These are phyloP conservation scores for Turritis glabra DNA, from an alignment of 345 rosid genomes.

Conservation along the genomic window DNA sequence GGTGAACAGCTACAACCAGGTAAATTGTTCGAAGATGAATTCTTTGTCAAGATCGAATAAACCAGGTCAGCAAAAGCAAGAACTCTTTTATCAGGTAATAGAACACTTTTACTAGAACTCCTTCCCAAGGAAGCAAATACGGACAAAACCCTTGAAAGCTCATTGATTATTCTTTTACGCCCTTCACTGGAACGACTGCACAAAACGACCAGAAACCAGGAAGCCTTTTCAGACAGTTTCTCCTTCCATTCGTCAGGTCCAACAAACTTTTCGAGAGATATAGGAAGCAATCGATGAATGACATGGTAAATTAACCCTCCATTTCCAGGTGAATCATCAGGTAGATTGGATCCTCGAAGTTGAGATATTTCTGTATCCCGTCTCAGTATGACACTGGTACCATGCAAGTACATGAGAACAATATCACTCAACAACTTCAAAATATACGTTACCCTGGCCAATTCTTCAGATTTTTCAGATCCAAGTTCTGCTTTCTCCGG, in stretches of 20 bases:
- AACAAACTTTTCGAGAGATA: slow-evolving; percentile 63
- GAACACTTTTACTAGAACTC: slow-evolving; percentile 53
- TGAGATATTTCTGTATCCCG: slow-evolving; percentile 83
- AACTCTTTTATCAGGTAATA: slow-evolving; percentile 79
- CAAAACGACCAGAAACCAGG: slow-evolving; percentile 85
- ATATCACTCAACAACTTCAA: slow-evolving; percentile 90
- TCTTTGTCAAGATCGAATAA: slow-evolving; percentile 81
- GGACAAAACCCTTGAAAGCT: slow-evolving; percentile 79
- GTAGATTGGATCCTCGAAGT: slow-evolving; percentile 62
- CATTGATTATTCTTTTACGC: slow-evolving; percentile 77
- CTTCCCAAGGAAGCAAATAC: slow-evolving; percentile 65
- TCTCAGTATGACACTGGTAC: slow-evolving; percentile 76
- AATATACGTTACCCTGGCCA: slow-evolving; percentile 88
- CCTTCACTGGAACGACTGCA: slow-evolving; percentile 96
- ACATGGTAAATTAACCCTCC: slow-evolving; percentile 81
- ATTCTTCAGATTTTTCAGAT: slow-evolving; percentile 78
- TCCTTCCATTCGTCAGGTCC: slow-evolving; percentile 92
- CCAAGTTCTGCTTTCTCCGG: slow-evolving; percentile 57
- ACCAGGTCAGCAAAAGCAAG: slow-evolving; percentile 75
- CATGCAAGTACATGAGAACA: slow-evolving; percentile 84
- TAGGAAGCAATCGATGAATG: slow-evolving; percentile 74
- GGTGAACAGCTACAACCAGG: slow-evolving; percentile 88
- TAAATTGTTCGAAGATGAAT: slow-evolving; percentile 75
- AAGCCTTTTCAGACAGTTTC: slow-evolving; percentile 87
- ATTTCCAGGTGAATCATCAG: slow-evolving; percentile 51